Conservation (phyloP, 805 yeast genomes). For the Saccharomycopsis babjevae region DNA sequence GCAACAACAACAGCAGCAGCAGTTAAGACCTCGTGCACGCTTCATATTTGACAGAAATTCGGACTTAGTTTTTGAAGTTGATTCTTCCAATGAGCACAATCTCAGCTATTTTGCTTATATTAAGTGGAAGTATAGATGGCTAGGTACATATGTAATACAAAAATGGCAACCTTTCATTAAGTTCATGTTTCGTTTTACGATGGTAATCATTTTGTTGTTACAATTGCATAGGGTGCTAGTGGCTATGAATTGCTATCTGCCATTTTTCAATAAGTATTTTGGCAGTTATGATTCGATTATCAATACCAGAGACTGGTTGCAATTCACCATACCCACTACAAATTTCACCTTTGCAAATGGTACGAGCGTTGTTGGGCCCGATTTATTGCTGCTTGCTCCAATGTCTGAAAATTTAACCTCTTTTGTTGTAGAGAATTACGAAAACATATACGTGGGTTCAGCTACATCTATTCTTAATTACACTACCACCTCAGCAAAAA, state of each 20-base stretch:
- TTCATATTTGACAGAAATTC: conserved; percentile 13
- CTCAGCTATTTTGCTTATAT: conserved; percentile 15
- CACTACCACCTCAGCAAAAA: background rate
- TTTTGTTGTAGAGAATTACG: background rate
- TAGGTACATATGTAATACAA: background rate
- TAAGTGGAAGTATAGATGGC: conserved; percentile 5
- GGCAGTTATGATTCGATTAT: background rate
- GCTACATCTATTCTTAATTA: background rate
- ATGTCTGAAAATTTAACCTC: background rate
- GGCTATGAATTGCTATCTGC: conserved; percentile 22
- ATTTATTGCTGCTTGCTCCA: background rate
- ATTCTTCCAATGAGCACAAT: conserved; percentile 32
- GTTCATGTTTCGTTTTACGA: conserved; percentile 23
- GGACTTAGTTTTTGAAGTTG: conserved; percentile 24
- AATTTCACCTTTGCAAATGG: background rate
- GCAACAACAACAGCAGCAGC: conserved; percentile 10
- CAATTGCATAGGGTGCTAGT: conserved; percentile 26
- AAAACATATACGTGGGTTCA: background rate
- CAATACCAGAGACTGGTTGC: background rate
- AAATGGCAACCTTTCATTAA: background rate
- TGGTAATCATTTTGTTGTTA: conserved; percentile 23
- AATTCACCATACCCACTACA: background rate
- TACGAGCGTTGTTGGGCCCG: background rate
- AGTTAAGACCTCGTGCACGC: background rate
- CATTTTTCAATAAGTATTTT: conserved; percentile 13